Evolutionary conservation across 1,284 basidiomycete species (phyloP).

Genomic region (Rhizoctonia solani): DNA sequence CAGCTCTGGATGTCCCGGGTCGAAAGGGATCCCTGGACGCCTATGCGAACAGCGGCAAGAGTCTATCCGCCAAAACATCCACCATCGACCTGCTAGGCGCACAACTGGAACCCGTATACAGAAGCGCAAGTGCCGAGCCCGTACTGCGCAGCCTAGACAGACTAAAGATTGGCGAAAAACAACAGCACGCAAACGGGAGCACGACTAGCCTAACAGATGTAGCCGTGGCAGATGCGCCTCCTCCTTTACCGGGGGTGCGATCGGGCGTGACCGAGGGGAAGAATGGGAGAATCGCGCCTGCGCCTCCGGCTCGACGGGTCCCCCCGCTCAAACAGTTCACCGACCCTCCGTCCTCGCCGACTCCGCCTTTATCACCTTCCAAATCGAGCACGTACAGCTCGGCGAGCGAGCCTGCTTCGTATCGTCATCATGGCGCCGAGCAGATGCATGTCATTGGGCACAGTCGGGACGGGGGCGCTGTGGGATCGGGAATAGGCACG

Average conservation of each 20-base stretch:
- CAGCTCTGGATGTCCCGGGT: too few species aligned
- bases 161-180: conserved; percentile 2
- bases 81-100: conserved; percentile 3
- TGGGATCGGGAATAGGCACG: too few species aligned
- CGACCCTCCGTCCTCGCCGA: not conserved
- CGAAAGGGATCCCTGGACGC: too few species aligned
- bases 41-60: too few species aligned
- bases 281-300: too few species aligned
- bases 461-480: conserved; percentile 18
- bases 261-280: too few species aligned
- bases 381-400: conserved; percentile 35
- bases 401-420: conserved; percentile 30
- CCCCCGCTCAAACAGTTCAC: not conserved
- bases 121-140: conserved; percentile 11
- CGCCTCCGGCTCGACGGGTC: too few species aligned
- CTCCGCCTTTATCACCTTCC: conserved; percentile 4
- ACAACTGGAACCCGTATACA: not conserved
- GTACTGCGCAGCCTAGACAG: not conserved
- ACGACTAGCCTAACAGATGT: conserved; percentile 54
- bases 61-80: not conserved
- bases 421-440: too few species aligned
- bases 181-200: conserved; percentile 55
- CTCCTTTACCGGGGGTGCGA: too few species aligned
- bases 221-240: too few species aligned
- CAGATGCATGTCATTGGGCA: too few species aligned